Conservation (phyloP, 1,284 basidiomycete species). For the Ustilago vetiveriae region DNA sequence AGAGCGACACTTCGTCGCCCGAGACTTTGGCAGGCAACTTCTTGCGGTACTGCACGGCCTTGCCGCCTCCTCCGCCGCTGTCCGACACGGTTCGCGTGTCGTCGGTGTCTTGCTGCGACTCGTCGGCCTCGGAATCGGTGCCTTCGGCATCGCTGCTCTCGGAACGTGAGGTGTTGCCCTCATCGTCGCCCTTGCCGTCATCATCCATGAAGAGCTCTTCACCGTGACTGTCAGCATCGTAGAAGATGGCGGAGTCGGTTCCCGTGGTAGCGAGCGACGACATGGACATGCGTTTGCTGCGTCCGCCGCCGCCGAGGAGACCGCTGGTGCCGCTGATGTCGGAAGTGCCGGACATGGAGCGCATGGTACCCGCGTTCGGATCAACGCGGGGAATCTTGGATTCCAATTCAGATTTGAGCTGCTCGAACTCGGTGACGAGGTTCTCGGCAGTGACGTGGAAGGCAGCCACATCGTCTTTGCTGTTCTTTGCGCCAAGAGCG, state of each 20-base stretch:
- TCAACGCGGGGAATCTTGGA: conserved; percentile 45
- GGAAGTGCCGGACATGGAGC: conserved; percentile 32
- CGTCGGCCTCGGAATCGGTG: conserved; percentile 67
- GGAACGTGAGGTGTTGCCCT: conserved; percentile 45
- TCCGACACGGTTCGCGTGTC: conserved; percentile 30
- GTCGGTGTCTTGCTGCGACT: conserved; percentile 23
- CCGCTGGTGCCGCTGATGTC: conserved; percentile 1
- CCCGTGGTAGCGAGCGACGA: conserved; percentile 51
- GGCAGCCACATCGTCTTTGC: conserved; percentile 32
- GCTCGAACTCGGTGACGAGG: conserved; percentile 52
- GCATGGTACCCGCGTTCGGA: conserved; percentile 47
- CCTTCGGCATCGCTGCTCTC: conserved; percentile 55
- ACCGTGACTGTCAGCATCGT: conserved; percentile 58
- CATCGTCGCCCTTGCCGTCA: conserved; percentile 45
- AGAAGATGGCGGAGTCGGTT: conserved; percentile 60
- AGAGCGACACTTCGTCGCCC: conserved; percentile 85
- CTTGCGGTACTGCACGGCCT: conserved; percentile 57
- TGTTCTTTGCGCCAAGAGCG: conserved; percentile 27
- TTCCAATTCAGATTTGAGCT: conserved; percentile 51
- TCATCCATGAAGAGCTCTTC: conserved; percentile 52
- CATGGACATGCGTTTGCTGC: conserved; percentile 41
- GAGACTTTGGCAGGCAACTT: conserved; percentile 73
- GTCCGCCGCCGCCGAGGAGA: background rate
- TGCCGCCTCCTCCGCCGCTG: conserved; percentile 5
- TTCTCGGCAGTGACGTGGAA: conserved; percentile 45